phyloP scores from a whole-genome alignment of 768 basidiomycete species.

The Hydnum rufescens region DNA sequence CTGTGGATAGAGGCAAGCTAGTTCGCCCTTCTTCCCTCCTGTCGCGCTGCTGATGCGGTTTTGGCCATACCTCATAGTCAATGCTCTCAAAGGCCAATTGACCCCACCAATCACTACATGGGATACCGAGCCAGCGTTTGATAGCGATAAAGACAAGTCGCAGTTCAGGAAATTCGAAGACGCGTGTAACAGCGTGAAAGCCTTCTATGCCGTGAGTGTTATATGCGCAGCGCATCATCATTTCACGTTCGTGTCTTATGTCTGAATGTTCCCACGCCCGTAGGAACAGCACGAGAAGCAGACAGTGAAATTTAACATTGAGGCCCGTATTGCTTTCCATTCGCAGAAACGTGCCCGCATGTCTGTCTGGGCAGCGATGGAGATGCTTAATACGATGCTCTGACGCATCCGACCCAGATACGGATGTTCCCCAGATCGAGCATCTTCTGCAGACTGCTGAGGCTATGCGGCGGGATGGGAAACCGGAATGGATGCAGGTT shows the following conservation, averaged over 20 bases:
- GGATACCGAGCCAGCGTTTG: conserved; percentile 39
- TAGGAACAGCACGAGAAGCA: conserved; percentile 38
- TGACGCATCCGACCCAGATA: conserved; percentile 87
- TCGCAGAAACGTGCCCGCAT: conserved; percentile 48
- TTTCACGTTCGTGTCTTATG: not conserved
- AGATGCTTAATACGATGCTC: conserved; percentile 67
- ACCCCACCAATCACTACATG: too few relatives aligned
- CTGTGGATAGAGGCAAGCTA: not conserved
- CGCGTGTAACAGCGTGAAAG: conserved; percentile 8
- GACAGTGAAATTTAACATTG: conserved; percentile 68
- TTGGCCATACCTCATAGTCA: conserved; percentile 26
- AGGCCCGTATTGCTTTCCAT: conserved; percentile 55
- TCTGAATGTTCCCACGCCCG: not conserved
- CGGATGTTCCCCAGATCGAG: conserved; percentile 65
- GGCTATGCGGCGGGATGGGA: conserved; percentile 66
- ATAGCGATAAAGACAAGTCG: conserved; percentile 42
- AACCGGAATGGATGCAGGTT: conserved; percentile 86
- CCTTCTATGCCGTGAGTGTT: conserved; percentile 5
- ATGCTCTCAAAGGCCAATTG: conserved; percentile 39
- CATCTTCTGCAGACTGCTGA: conserved; percentile 86
- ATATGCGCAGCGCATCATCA: not conserved
- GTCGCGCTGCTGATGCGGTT: not conserved
- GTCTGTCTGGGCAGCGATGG: conserved; percentile 71
- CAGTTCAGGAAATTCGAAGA: conserved; percentile 12
- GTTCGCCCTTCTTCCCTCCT: too few relatives aligned